Percentiles rank a stretch among this genome's conserved stretches.
These are phyloP conservation scores for Penicillium verrucosum DNA, from an alignment of 2,329 filamentous ascomycete genomes.

Conservation along the genomic window DNA sequence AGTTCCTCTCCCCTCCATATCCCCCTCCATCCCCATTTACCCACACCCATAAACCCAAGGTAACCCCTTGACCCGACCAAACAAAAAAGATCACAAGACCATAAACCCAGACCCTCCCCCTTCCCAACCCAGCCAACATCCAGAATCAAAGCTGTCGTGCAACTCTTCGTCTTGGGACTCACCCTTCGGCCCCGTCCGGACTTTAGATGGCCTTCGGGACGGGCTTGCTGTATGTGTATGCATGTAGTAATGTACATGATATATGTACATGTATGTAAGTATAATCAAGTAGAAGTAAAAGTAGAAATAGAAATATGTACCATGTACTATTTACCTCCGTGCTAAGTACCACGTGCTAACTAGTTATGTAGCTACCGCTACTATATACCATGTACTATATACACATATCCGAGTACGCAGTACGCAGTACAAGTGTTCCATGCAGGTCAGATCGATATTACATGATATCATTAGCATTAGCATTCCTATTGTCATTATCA, in stretches of 20 bases:
- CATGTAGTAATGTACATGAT: not conserved
- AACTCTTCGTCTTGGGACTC: not conserved
- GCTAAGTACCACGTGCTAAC: too few relatives aligned
- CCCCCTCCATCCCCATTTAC: not conserved
- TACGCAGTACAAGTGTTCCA: not conserved
- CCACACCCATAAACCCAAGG: not conserved
- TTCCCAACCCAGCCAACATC: not conserved
- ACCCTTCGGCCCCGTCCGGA: not conserved
- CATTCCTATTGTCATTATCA: too few relatives aligned
- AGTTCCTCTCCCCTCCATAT: too few relatives aligned
- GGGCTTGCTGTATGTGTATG: not conserved
- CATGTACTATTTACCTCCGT: not conserved
- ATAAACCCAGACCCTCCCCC: not conserved
- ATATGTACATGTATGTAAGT: not conserved
- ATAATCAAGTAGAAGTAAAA: too few relatives aligned
- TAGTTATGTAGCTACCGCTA: too few relatives aligned
- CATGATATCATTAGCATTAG: not conserved
- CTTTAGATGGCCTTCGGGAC: not conserved
- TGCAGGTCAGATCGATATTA: not conserved
- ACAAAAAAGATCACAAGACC: not conserved
- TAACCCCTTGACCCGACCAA: not conserved
- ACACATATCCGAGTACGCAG: not conserved
- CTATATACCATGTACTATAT: not conserved
- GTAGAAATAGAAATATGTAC: too few relatives aligned
- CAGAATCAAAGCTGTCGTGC: not conserved